Evolutionary conservation across 495 filamentous ascomycete species (phyloP).

Genomic region (Penicillium soppii): DNA sequence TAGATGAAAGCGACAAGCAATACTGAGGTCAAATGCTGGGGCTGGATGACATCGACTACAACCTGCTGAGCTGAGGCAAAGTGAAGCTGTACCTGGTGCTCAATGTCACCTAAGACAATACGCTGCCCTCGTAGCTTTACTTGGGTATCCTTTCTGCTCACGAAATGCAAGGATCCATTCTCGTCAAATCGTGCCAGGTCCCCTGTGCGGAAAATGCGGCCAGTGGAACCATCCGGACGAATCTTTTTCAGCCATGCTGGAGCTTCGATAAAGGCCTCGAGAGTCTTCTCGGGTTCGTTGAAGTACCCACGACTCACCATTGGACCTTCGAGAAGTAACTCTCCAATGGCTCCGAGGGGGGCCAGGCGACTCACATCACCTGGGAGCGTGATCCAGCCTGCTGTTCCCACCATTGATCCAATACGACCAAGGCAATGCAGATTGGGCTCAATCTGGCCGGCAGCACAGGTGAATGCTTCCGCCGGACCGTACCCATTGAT

Average conservation of each 20-base stretch:
- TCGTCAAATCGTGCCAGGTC: background rate
- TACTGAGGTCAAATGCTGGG: too few species aligned
- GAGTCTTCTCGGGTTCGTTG: conserved; percentile 14
- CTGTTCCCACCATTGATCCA: conserved; percentile 58
- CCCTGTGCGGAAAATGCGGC: background rate
- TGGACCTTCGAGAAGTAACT: conserved; percentile 32
- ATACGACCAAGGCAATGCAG: background rate
- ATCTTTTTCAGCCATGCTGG: background rate
- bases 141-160: conserved; percentile 28
- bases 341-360: conserved; percentile 38
- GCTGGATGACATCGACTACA: too few species aligned
- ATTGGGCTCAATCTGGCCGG: too few species aligned
- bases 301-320: conserved; percentile 32
- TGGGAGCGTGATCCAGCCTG: conserved; percentile 32
- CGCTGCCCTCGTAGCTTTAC: conserved; percentile 47
- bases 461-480: too few species aligned
- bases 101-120: conserved; percentile 45
- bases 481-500: too few species aligned
- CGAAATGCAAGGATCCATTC: background rate
- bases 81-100: conserved; percentile 5
- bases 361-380: conserved; percentile 24
- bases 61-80: too few species aligned
- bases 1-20: too few species aligned
- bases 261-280: background rate
- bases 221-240: background rate